Percentiles rank a stretch among this genome's conserved stretches.
Conservation (phyloP, 768 basidiomycete species). For the Russula lepida region DNA sequence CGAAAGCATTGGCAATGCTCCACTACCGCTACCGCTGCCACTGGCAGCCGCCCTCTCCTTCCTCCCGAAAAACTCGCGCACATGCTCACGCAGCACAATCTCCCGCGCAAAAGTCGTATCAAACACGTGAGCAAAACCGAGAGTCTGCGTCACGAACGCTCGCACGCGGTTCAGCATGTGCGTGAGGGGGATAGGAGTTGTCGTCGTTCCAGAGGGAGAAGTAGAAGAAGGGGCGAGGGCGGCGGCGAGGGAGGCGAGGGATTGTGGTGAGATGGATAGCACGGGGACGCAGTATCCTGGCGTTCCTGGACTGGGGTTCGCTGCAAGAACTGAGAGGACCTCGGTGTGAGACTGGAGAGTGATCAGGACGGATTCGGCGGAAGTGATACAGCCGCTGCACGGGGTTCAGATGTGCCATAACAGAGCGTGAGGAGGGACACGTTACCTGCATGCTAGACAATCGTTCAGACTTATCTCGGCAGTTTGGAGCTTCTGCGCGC, state of each 20-base stretch:
- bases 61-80: constrained; percentile 65
- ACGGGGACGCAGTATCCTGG: constrained; percentile 50
- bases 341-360: constrained; percentile 93
- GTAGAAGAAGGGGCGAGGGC: constrained; percentile 38
- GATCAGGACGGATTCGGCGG: constrained; percentile 94
- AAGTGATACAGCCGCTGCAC: constrained; percentile 91
- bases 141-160: constrained; percentile 54
- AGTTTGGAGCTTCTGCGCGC: constrained; percentile 65
- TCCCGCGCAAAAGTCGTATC: constrained; percentile 96
- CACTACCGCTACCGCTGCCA: constrained; percentile 21
- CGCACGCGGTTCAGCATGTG: constrained; percentile 63
- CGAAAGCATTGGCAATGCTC: constrained; percentile 77
- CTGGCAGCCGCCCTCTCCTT: constrained; percentile 28
- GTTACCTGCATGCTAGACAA: constrained; percentile 92
- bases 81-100: constrained; percentile 72
- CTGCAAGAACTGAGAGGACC: constrained; percentile 68
- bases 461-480: constrained; percentile 97
- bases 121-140: constrained; percentile 77
- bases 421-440: not conserved
- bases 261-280: constrained; percentile 85
- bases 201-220: constrained; percentile 32
- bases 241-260: constrained; percentile 73
- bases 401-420: not conserved
- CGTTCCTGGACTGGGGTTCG: constrained; percentile 38
- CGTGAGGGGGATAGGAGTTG: constrained; percentile 32